Base-by-base conservation (phyloP, 768 basidiomycete genomes). In the Agaricus sinodeliciosus region DNA sequence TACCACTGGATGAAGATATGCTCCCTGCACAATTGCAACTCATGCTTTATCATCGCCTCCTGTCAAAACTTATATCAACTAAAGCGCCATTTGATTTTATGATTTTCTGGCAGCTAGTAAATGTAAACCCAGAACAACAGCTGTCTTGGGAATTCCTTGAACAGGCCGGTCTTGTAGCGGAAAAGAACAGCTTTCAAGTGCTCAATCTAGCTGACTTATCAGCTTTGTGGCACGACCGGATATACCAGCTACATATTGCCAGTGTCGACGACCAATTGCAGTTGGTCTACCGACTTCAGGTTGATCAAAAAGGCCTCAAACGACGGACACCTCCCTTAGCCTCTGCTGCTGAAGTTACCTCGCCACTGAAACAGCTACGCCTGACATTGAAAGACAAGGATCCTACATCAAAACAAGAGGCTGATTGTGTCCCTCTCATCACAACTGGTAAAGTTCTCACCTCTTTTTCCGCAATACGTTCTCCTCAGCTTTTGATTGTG, bases 11-110 rank as follows among this genome's bases (percentile, higher is more conserved):
- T 12, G 72, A 75, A 37, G 87, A 90, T 56, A 74, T 80, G 0
- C 62, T 77, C 12, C 63, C 81, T 1, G 74, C 87, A 0, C 78
- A 79, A 6, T 67, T 90, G 34, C 90, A 92, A 62, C 74, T 91
- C 4, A 89, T 89, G 85, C 67, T 90, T 35, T 92, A 92, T 61
- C 76, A 79, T 59, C 79, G 80, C 15, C 77, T 92, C 48, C 72
- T 92, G 35, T 70, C 72, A 18, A 66, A 68, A 3, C 67, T 89
- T 11, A 62, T 84, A 16, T 65, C 76, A 3, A 62, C 63, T 1
- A 62, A 68, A n/a, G 58, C 59, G 4, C 71, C 72, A 0, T 78
- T 82, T 54, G 74, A 84, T 58, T 87, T 84, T 59, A 43, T 63
- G 19, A 49, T 61, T 0, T 58, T 90, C 9, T 90, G 85, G 82